Percentiles rank a stretch among this genome's conserved stretches.
Conservation (phyloP, 345 rosid genomes). For the Acer saccharum region DNA sequence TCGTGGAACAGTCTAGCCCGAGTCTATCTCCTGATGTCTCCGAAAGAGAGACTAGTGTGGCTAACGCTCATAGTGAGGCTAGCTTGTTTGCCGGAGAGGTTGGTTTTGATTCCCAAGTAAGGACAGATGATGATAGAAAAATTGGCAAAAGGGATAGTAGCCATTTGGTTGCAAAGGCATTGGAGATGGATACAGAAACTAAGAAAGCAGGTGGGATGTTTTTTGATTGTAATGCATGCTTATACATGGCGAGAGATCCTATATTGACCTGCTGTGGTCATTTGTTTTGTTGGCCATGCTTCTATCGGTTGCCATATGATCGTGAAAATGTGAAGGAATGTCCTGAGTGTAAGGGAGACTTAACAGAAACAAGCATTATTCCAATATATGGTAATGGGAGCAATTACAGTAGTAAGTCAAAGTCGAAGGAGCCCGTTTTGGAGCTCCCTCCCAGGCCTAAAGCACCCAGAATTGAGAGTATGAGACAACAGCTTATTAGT, state of each 20-base stretch:
- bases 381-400: slow-evolving; percentile 61
- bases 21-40: too few relatives aligned
- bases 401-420: slow-evolving; percentile 19
- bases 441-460: slow-evolving; percentile 56
- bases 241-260: slow-evolving; percentile 53
- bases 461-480: slow-evolving; percentile 54
- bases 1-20: slow-evolving; percentile 16
- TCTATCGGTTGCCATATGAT: slow-evolving; percentile 47
- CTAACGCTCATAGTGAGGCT: slow-evolving; percentile 23
- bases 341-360: slow-evolving; percentile 54
- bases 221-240: slow-evolving; percentile 59
- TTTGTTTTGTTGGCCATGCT: slow-evolving; percentile 75
- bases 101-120: slow-evolving; percentile 29
- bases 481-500: slow-evolving; percentile 48
- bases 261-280: slow-evolving; percentile 74
- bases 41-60: not conserved
- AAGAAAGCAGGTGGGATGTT: slow-evolving; percentile 32
- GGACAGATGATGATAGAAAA: slow-evolving; percentile 26
- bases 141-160: slow-evolving; percentile 26
- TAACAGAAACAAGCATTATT: slow-evolving; percentile 45
- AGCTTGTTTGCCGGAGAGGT: slow-evolving; percentile 8
- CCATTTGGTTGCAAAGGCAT: slow-evolving; percentile 53
- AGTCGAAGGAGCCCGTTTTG: slow-evolving; percentile 38
- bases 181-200: slow-evolving; percentile 34
- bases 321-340: slow-evolving; percentile 46